Base-by-base conservation (phyloP, 129 eudicot genomes). In the Centaurea solstitialis region DNA sequence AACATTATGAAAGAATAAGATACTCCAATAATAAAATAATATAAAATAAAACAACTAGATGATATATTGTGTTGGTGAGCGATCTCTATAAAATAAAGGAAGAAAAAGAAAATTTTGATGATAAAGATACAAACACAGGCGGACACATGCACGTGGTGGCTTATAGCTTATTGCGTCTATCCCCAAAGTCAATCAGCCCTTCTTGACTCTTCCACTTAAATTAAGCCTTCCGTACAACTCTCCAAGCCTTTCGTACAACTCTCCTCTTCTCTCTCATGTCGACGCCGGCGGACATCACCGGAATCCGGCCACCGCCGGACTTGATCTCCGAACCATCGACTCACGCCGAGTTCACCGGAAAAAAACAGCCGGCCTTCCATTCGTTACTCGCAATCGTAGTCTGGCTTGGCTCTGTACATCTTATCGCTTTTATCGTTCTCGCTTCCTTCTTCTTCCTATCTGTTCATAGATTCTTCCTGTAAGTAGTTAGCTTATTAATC, bases 371-470 rank as follows among this genome's bases (percentile, higher is more conserved):
- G 2, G 12, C 79, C 7, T 0, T 86, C 12, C 87, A 68, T 38
- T 50, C 97, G 1, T 5, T 85, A 8, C 4, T 82, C 8, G 97
- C 98, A 35, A 76, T 91, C 68, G 8, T 79, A 0, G 4, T 88
- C 28, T 91, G 98, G 97, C 93, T 93, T 1, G 97, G 98, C 9
- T 76, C 90, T 7, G 68, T 91, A 33, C 98, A 93, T 74, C 77
- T 91, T 76, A 91, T 66, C 76, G 76, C 64, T 3, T 30, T 79
- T 6, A 12, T 93, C 40, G 3, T 91, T 68, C 30, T 91, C 76
- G 77, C 78, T 71, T 87, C 97, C n/a, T 91, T 89, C 84, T 17
- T 86, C 82, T 80, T 93, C 80, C 89, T 93, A 50, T 88, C 98
- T 70, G 83, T 89, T 24, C 76, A 80, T 81, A 85, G 79, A 65